A percentile compares a stretch with the other conserved stretches of the same genome.
These are phyloP conservation scores for Plasmodium adleri DNA, from an alignment of 169 alveolate species.

Conservation along the genomic window DNA sequence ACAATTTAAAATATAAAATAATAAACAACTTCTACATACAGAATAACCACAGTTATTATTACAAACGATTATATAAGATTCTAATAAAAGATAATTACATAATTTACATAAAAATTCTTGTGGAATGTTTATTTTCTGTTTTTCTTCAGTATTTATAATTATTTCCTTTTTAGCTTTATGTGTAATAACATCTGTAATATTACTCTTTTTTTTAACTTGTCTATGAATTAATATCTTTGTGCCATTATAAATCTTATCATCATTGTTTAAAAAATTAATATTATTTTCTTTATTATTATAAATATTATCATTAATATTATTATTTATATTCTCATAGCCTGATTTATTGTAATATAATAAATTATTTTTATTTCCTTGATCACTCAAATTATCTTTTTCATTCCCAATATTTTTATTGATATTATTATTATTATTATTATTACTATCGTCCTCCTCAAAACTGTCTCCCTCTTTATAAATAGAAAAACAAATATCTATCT, in stretches of 20 bases:
- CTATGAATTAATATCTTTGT: constrained; percentile 64
- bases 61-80: constrained; percentile 64
- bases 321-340: not conserved
- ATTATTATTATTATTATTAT: not conserved
- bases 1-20: constrained; percentile 40
- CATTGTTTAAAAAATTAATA: constrained; percentile 15
- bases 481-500: constrained; percentile 61
- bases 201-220: constrained; percentile 46
- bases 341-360: too few species aligned
- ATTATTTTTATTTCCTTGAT: constrained; percentile 18
- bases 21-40: constrained; percentile 64
- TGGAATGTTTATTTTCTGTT: constrained; percentile 57
- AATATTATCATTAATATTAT: too few species aligned
- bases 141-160: constrained; percentile 33
- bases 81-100: constrained; percentile 41
- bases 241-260: constrained; percentile 72
- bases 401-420: not conserved
- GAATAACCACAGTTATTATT: constrained; percentile 77
- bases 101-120: constrained; percentile 66
- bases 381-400: not conserved
- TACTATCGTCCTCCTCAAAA: constrained; percentile 11
- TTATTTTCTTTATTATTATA: not conserved
- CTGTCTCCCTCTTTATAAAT: constrained; percentile 7
- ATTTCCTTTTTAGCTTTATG: constrained; percentile 75
- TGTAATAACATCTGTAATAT: constrained; percentile 24